These are phyloP conservation scores for Sporothrix luriei DNA, from an alignment of 2,329 filamentous ascomycete species.

Conservation along the genomic window DNA sequence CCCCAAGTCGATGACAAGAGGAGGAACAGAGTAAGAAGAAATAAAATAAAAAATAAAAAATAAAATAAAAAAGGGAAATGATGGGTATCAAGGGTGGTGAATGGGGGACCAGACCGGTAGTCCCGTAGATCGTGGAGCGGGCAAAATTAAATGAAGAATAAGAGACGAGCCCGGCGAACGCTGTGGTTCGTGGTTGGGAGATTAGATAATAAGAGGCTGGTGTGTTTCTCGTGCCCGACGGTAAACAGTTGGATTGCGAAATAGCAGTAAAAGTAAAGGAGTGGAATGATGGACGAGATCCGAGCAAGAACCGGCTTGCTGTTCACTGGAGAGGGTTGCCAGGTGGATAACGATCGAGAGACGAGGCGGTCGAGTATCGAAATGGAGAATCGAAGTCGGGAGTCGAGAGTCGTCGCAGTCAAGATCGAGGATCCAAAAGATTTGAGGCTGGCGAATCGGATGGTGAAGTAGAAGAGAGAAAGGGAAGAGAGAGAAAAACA, in stretches of 20 bases:
- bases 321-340: constrained; percentile 45
- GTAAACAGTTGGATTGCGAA: background rate
- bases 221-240: constrained; percentile 11
- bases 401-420: background rate
- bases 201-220: constrained; percentile 33
- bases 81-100: constrained; percentile 28
- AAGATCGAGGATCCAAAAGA: background rate
- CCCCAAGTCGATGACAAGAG: constrained; percentile 23
- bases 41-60: no score
- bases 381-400: background rate
- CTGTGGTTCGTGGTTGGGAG: constrained; percentile 33
- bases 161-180: background rate
- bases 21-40: background rate
- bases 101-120: constrained; percentile 33
- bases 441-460: constrained; percentile 19
- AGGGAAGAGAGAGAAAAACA: constrained; percentile 10
- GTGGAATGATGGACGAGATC: constrained; percentile 54
- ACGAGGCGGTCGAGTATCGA: background rate
- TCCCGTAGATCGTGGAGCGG: constrained; percentile 24
- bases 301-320: constrained; percentile 65
- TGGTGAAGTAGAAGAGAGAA: constrained; percentile 4
- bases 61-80: background rate
- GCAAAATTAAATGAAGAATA: constrained; percentile 9
- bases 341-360: background rate
- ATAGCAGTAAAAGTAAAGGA: constrained; percentile 35